Percentiles rank a stretch among this genome's conserved stretches.
Evolutionary conservation across 768 basidiomycete species (phyloP).

Genomic region (Hortiboletus campestris): DNA sequence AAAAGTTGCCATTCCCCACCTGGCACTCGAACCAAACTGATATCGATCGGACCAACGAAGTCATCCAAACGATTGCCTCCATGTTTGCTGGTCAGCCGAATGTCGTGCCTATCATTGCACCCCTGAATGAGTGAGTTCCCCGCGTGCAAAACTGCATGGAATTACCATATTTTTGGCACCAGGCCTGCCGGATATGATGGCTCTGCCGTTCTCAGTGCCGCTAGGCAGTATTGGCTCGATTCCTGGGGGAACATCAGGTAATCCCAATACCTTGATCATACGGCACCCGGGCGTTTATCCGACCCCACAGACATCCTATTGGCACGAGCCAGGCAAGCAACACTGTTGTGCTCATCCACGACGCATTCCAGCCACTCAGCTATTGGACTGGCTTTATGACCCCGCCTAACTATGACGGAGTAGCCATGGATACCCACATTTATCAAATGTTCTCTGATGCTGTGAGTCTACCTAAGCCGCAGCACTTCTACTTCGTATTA

Average conservation of each 20-base stretch:
- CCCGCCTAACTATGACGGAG: slow-evolving; percentile 54
- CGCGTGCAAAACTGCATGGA: neutral
- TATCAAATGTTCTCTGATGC: slow-evolving; percentile 70
- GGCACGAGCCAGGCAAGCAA: slow-evolving; percentile 48
- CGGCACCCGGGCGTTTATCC: neutral
- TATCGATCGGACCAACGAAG: slow-evolving; percentile 60
- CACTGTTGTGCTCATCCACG: slow-evolving; percentile 66
- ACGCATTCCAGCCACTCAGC: slow-evolving; percentile 74
- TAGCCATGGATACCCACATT: slow-evolving; percentile 77
- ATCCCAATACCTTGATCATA: neutral
- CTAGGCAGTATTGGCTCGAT: slow-evolving; percentile 66
- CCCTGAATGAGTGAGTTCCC: slow-evolving; percentile 68
- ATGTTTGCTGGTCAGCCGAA: slow-evolving; percentile 53
- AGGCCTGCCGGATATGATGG: slow-evolving; percentile 77
- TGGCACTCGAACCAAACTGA: slow-evolving; percentile 72
- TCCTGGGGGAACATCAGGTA: slow-evolving; percentile 75
- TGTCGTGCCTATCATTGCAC: slow-evolving; percentile 67
- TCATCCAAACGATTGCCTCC: slow-evolving; percentile 61
- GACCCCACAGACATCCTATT: slow-evolving; percentile 36
- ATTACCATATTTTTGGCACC: slow-evolving; percentile 2
- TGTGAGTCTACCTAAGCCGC: slow-evolving; percentile 37
- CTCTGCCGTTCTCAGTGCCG: slow-evolving; percentile 45
- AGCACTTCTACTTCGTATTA: neutral
- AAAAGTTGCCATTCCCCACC: slow-evolving; percentile 51
- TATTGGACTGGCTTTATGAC: slow-evolving; percentile 68